Percentiles rank a stretch among this genome's conserved stretches.
Evolutionary conservation across 176 grass and related monocot species (phyloP).

Genomic region (Elaeis guineensis): DNA sequence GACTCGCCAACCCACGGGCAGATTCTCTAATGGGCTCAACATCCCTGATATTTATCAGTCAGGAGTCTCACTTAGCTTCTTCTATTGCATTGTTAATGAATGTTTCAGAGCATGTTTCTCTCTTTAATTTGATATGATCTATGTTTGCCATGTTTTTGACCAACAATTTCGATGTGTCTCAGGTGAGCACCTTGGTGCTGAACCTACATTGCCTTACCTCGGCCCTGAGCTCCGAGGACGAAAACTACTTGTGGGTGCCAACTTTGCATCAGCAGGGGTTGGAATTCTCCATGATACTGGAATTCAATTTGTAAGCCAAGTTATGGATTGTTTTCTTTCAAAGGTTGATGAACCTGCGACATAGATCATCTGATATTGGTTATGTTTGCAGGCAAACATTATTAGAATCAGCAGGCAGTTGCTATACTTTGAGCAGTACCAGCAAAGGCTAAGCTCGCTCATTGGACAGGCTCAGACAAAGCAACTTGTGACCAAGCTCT

Average conservation of each 20-base stretch:
- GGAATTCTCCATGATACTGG: conserved; percentile 97
- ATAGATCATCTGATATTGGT: too few relatives aligned
- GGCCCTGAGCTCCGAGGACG: conserved; percentile 52
- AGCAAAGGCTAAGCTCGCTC: conserved; percentile 27
- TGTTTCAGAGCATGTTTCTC: too few relatives aligned
- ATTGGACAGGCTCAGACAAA: conserved; percentile 31
- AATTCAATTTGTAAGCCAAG: conserved; percentile 55
- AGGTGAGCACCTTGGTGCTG: conserved; percentile 79
- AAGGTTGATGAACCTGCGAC: background rate
- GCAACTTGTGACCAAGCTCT: conserved; percentile 39
- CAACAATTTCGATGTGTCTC: conserved; percentile 3
- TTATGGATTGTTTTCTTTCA: background rate
- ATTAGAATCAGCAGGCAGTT: conserved; percentile 46
- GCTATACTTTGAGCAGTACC: conserved; percentile 49
- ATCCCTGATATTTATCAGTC: conserved; percentile 97
- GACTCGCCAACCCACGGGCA: conserved; percentile 47
- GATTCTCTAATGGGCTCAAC: conserved; percentile 89
- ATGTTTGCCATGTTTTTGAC: background rate
- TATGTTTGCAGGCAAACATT: conserved; percentile 33
- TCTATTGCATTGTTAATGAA: background rate
- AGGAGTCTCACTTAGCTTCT: background rate
- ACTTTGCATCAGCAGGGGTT: conserved; percentile 88
- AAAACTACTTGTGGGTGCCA: conserved; percentile 78
- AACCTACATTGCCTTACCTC: conserved; percentile 70
- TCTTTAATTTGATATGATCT: background rate